Evolutionary conservation across 495 filamentous ascomycete species (phyloP).

Genomic region (Geopyxis carbonaria): DNA sequence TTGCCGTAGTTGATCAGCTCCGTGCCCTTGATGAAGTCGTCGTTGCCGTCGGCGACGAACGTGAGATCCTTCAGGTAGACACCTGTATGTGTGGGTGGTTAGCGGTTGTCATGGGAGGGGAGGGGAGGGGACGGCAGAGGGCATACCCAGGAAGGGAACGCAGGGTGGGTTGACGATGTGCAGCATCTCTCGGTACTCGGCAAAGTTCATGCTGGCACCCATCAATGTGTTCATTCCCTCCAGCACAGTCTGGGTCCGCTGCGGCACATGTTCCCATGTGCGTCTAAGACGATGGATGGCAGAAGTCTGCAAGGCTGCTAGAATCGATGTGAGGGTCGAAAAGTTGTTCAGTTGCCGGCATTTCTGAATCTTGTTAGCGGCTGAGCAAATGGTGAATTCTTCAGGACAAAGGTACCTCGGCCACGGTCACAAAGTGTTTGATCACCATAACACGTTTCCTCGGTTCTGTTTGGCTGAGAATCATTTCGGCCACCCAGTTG

Average conservation of each 20-base stretch:
- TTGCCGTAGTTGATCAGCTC: slow-evolving; percentile 97
- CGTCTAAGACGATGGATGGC: slow-evolving; percentile 84
- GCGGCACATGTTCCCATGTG: slow-evolving; percentile 88
- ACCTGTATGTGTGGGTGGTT: too few relatives aligned
- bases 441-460: slow-evolving; percentile 94
- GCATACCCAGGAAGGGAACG: slow-evolving; percentile 92
- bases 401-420: slow-evolving; percentile 50
- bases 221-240: slow-evolving; percentile 88
- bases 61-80: slow-evolving; percentile 96
- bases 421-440: slow-evolving; percentile 92
- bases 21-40: slow-evolving; percentile 82
- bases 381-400: background rate
- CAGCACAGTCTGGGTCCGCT: slow-evolving; percentile 56
- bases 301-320: slow-evolving; percentile 82
- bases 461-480: slow-evolving; percentile 78
- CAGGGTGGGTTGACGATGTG: slow-evolving; percentile 89
- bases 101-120: slow-evolving; percentile 9
- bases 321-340: slow-evolving; percentile 95
- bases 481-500: slow-evolving; percentile 99
- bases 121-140: slow-evolving; percentile 30
- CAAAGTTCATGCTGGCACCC: slow-evolving; percentile 97
- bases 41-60: slow-evolving; percentile 97
- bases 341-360: slow-evolving; percentile 89
- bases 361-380: slow-evolving; percentile 43
- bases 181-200: slow-evolving; percentile 82